Base-by-base conservation (phyloP, 805 yeast genomes). In the Candida chauliodis region DNA sequence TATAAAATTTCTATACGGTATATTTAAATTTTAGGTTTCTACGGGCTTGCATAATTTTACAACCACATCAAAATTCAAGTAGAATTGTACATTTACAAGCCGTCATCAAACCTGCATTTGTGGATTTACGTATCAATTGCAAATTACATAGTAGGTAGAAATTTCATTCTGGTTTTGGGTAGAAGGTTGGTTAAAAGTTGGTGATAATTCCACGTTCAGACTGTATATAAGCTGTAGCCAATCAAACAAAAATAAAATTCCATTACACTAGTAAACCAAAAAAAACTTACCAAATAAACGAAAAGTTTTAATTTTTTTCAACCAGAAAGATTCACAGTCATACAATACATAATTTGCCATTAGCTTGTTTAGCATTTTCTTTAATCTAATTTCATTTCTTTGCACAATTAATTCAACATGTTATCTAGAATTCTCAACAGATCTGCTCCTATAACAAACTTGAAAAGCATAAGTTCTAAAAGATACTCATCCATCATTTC, bases 401-500 rank as follows among this genome's bases (percentile, higher is more conserved):
- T n/a, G n/a, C 28, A 25, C 14, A 25, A 10, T 11, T 5, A 14
- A 15, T 28, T 20, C 8, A 32, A 16, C 24, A 40, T 40, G 44
- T 40, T 40, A 9, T 31, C 44, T 4, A 27, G 36, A 25, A 22
- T 30, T 15, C 17, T 40, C 13, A 29, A 28, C 6, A 40, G 16
- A 17, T 11, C 40, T 14, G 20, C 20, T 18, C 11, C 13, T n/a
- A 14, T 13, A 4, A 16, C 28, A 9, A 9, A 10, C 14, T 7
- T 31, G n/a, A 13, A 17, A 13, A 15, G 25, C 22, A 17, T 34
- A n/a, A 9, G 34, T 11, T 22, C 47, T 48, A 55, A 52, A 43
- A 62, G 72, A 53, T 47, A 44, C 50, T 58, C 71, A 49, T 47
- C 71, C 48, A 52, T 70, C 49, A 50, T 71, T 57, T 60, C 82